Conservation (phyloP, 495 filamentous ascomycete species). For the Staphylotrichum longicolle region DNA sequence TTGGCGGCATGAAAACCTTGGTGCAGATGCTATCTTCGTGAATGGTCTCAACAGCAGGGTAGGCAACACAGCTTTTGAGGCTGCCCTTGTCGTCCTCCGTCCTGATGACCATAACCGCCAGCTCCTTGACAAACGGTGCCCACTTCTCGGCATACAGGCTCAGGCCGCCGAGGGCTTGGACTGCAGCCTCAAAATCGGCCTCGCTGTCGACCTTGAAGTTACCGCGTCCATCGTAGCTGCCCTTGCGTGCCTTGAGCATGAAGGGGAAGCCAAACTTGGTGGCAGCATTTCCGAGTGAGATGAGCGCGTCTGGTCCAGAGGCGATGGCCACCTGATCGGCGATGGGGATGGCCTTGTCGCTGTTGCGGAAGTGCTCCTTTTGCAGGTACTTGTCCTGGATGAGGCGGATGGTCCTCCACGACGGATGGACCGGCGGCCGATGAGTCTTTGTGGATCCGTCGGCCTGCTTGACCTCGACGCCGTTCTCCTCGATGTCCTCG, state of each 20-base stretch:
- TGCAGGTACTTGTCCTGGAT: conserved; percentile 97
- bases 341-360: conserved; percentile 62
- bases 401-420: conserved; percentile 80
- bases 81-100: conserved; percentile 67
- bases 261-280: conserved; percentile 74
- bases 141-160: conserved; percentile 89
- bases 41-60: conserved; percentile 88
- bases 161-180: conserved; percentile 65
- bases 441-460: conserved; percentile 42
- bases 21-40: conserved; percentile 97
- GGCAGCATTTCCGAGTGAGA: conserved; percentile 63
- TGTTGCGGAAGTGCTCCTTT: conserved; percentile 69
- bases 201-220: conserved; percentile 74
- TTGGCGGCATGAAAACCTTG: conserved; percentile 81
- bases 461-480: conserved; percentile 48
- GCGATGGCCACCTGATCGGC: conserved; percentile 63
- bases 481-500: conserved; percentile 68
- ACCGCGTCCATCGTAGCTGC: conserved; percentile 92
- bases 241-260: conserved; percentile 92
- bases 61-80: conserved; percentile 58
- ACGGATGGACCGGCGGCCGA: conserved; percentile 69
- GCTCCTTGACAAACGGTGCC: conserved; percentile 79
- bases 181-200: conserved; percentile 65
- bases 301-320: conserved; percentile 45
- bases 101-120: conserved; percentile 93